Base-by-base conservation (phyloP, 2,329 filamentous ascomycete species). In the Pestalotiopsis sp. region DNA sequence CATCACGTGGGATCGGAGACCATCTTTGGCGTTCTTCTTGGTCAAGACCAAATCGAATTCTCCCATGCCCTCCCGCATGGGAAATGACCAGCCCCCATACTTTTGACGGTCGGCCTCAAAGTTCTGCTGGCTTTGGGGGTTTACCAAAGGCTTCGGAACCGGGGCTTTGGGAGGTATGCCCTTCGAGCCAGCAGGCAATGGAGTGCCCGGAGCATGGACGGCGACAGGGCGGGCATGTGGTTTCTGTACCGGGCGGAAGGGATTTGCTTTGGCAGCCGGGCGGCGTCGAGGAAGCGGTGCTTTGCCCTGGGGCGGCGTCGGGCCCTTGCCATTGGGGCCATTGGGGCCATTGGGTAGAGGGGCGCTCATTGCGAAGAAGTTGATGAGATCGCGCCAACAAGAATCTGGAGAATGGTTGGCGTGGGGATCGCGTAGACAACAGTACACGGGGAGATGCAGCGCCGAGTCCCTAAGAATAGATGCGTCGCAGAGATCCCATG, bases 1-100 rank as follows among this genome's bases (percentile, higher is more conserved):
- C 84, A 97, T 94, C 70, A 97, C 88, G 77, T 99, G 96, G 75
- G 94, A 90, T 62, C 95, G 92, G 68, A 97, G 82, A 5, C 92
- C 92, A 72, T 96, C 91, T 67, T 93, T 86, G 63, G 97, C 80
- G 10, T 91, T 89, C 74, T 91, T 90, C 80, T 97, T 97, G 6
- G 93, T 97, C 6, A 94, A 93, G 71, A 94, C 88, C 20, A 98
- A 85, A 14, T 93, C 93, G 73, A 90, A 90, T 24, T 81, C 78
- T 30, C 76, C 77, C 20, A 74, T 72, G 1, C 79, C 81, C 0
- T 77, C 74, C 2, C 83, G 81, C 1, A 84, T 81, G 35, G 85
- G 81, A 59, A 85, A 82, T 3, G 86, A 86, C 88, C 88, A 91
- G 57, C 88, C 89, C 56, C 83, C 85, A 73, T 86, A 83, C 70